A percentile compares a stretch with the other conserved stretches of the same genome.
These are phyloP conservation scores for Tetraselmis striata DNA, from an alignment of 139 green algal genomes.

Conservation along the genomic window DNA sequence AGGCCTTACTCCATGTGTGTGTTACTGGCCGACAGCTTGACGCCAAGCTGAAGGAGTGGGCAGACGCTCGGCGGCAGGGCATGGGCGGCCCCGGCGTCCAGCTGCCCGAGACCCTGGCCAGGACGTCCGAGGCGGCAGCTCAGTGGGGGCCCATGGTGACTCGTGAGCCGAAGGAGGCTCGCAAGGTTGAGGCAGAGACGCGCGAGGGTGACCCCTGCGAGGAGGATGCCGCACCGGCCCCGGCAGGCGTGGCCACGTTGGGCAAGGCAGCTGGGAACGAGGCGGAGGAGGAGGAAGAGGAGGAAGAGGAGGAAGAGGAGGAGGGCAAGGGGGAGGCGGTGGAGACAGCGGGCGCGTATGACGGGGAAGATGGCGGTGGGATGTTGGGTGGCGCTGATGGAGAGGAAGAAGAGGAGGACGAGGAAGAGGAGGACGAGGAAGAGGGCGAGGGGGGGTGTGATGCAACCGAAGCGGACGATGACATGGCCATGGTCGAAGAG, in stretches of 20 bases:
- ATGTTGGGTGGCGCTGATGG: background rate
- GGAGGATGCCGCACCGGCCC: no score
- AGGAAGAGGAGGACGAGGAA: background rate
- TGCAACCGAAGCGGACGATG: background rate
- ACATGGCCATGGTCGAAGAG: background rate
- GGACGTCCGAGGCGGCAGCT: background rate
- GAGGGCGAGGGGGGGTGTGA: background rate
- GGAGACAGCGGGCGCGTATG: background rate
- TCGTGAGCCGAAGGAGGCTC: background rate
- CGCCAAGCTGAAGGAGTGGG: background rate
- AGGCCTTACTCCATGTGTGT: background rate
- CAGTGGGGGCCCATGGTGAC: background rate
- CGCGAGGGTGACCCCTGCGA: no score
- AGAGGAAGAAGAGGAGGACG: background rate
- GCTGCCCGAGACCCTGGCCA: background rate
- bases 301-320: background rate
- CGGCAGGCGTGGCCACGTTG: no score
- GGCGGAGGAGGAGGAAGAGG: background rate
- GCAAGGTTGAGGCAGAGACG: no score
- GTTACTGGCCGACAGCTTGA: background rate
- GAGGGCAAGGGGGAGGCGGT: background rate
- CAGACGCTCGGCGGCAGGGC: background rate
- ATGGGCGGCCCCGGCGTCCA: background rate
- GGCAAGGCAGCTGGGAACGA: no score
- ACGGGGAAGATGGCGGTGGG: background rate